Evolutionary conservation across 1,284 basidiomycete genomes (phyloP).

Genomic region (Tylopilus orsonianus): DNA sequence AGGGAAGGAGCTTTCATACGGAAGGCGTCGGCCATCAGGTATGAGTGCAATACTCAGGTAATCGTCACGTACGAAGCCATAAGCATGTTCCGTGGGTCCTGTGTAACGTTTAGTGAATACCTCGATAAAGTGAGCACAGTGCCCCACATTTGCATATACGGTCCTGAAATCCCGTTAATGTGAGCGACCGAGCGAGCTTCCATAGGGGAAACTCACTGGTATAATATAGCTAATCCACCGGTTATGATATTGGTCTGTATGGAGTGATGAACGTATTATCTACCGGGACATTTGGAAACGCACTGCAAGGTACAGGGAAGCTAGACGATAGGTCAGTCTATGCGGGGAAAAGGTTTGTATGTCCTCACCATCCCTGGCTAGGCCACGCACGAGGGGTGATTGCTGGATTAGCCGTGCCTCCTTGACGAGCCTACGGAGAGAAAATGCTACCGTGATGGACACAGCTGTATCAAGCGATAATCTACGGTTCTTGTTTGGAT

Average conservation of each 20-base stretch:
- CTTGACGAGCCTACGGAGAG: background rate
- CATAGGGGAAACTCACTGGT: background rate
- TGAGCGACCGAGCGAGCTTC: background rate
- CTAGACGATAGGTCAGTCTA: background rate
- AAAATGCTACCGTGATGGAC: background rate
- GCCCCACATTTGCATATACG: background rate
- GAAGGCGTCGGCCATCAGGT: background rate
- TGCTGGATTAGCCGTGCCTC: background rate
- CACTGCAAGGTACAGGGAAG: conserved; percentile 1
- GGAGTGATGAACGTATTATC: background rate
- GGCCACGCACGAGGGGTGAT: background rate
- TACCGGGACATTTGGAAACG: background rate
- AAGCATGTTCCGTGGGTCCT: background rate
- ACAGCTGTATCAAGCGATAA: background rate
- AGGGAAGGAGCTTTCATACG: background rate
- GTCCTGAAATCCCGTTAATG: background rate
- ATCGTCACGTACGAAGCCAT: background rate
- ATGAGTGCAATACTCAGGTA: background rate
- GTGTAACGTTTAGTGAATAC: background rate
- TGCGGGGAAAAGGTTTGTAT: background rate
- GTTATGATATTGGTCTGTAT: background rate
- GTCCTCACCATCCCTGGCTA: conserved; percentile 2
- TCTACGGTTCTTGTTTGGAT: background rate
- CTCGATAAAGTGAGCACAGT: background rate
- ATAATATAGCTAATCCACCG: background rate